These are phyloP conservation scores for Globisporangium nunn DNA, from an alignment of 352 stramenopile species.

Conservation along the genomic window DNA sequence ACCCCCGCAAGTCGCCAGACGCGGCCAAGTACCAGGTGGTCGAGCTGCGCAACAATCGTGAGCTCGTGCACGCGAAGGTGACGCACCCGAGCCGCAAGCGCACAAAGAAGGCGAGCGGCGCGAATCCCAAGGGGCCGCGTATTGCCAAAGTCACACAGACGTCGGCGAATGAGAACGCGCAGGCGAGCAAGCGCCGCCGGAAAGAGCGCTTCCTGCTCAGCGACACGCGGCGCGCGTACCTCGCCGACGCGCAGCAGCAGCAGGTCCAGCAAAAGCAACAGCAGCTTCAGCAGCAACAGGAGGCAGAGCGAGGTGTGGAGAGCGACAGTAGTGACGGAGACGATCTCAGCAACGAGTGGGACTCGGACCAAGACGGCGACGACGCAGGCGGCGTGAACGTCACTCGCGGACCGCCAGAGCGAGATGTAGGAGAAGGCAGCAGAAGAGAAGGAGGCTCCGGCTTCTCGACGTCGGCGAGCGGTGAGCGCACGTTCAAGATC, in stretches of 20 bases:
- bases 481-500: constrained; percentile 48
- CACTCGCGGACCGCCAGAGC: too few species aligned
- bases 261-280: not conserved
- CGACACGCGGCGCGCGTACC: constrained; percentile 50
- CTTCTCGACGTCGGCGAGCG: constrained; percentile 1
- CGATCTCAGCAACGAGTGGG: constrained; percentile 21
- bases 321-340: constrained; percentile 1
- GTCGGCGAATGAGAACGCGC: constrained; percentile 52
- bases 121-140: constrained; percentile 51
- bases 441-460: not conserved
- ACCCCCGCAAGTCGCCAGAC: constrained; percentile 37
- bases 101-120: constrained; percentile 56
- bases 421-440: not conserved
- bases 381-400: not conserved
- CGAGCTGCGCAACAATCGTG: constrained; percentile 72
- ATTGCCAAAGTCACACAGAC: constrained; percentile 76
- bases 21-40: constrained; percentile 67
- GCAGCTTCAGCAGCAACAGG: not conserved
- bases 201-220: constrained; percentile 63
- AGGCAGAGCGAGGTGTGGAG: constrained; percentile 1
- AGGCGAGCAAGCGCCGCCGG: constrained; percentile 49
- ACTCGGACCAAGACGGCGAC: constrained; percentile 25
- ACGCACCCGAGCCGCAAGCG: constrained; percentile 60
- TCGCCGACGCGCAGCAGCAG: constrained; percentile 34
- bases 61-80: constrained; percentile 76